Evolutionary conservation across 768 basidiomycete species (phyloP).

Genomic region (Baorangia bicolor): DNA sequence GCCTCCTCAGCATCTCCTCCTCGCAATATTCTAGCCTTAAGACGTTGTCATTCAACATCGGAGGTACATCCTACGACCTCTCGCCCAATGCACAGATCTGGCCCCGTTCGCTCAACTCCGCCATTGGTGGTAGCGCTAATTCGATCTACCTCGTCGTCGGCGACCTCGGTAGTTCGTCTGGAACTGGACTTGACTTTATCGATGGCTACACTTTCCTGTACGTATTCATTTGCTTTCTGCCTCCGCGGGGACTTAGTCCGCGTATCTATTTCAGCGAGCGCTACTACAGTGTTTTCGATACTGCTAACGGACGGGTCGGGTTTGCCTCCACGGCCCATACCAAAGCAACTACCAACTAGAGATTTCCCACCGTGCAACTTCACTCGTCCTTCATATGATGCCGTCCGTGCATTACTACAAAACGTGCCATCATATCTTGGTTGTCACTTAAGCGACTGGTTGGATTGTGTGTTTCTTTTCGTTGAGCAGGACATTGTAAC

Average conservation of each 20-base stretch:
- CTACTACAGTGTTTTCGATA: no score
- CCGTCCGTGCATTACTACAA: not conserved
- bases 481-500: not conserved
- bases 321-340: no score
- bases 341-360: no score
- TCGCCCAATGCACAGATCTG: slow-evolving; percentile 34
- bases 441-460: not conserved
- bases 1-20: slow-evolving; percentile 29
- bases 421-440: not conserved
- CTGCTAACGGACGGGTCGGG: no score
- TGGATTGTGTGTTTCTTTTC: no score
- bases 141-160: slow-evolving; percentile 32
- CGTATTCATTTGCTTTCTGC: not conserved
- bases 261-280: slow-evolving; percentile 1
- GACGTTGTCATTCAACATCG: no score
- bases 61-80: slow-evolving; percentile 19
- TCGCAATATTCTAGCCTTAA: slow-evolving; percentile 26
- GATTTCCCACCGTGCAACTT: not conserved
- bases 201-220: slow-evolving; percentile 22
- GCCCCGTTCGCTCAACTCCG: slow-evolving; percentile 33
- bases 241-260: not conserved
- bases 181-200: slow-evolving; percentile 24
- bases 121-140: slow-evolving; percentile 26
- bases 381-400: not conserved
- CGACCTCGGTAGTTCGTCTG: slow-evolving; percentile 17